These are phyloP conservation scores for Cutaneotrichosporon cyanovorans DNA, from an alignment of 1,284 basidiomycete genomes.

Conservation along the genomic window DNA sequence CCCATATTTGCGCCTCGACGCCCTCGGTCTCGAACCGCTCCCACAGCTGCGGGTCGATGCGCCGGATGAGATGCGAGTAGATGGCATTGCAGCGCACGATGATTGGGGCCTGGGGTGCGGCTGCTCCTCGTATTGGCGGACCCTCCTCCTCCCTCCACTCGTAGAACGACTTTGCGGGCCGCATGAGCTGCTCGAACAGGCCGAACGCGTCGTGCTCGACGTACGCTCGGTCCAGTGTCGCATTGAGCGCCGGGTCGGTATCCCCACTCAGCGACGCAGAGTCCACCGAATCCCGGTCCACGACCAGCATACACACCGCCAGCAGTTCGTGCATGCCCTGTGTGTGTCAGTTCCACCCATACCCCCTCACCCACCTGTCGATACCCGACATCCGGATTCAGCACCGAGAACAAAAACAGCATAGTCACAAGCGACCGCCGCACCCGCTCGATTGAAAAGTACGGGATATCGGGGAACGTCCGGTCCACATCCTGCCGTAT, in stretches of 20 bases:
- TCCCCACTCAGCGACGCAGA: not conserved
- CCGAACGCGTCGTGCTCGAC: conserved; percentile 64
- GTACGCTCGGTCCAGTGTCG: conserved; percentile 36
- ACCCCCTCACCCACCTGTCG: conserved; percentile 45
- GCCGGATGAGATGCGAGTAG: conserved; percentile 62
- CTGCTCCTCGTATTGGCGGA: conserved; percentile 26
- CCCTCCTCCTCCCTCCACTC: conserved; percentile 64
- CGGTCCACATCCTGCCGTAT: conserved; percentile 87
- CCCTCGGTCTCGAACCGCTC: conserved; percentile 64
- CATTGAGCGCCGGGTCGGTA: conserved; percentile 23
- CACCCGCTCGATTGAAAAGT: conserved; percentile 67
- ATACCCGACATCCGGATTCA: conserved; percentile 74
- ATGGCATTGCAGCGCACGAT: conserved; percentile 69
- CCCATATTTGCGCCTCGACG: conserved; percentile 89
- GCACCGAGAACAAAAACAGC: conserved; percentile 69
- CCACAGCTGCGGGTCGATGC: conserved; percentile 75
- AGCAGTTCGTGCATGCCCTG: conserved; percentile 93
- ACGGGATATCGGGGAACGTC: conserved; percentile 87
- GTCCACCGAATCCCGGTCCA: conserved; percentile 68
- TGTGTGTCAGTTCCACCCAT: conserved; percentile 1
- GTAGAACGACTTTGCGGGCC: conserved; percentile 68
- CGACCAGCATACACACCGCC: conserved; percentile 69
- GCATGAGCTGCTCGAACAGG: conserved; percentile 72
- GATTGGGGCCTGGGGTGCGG: conserved; percentile 57
- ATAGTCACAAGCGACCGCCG: conserved; percentile 75